Base-by-base conservation (phyloP, 805 yeast species). In the Kazachstania bromeliacearum region DNA sequence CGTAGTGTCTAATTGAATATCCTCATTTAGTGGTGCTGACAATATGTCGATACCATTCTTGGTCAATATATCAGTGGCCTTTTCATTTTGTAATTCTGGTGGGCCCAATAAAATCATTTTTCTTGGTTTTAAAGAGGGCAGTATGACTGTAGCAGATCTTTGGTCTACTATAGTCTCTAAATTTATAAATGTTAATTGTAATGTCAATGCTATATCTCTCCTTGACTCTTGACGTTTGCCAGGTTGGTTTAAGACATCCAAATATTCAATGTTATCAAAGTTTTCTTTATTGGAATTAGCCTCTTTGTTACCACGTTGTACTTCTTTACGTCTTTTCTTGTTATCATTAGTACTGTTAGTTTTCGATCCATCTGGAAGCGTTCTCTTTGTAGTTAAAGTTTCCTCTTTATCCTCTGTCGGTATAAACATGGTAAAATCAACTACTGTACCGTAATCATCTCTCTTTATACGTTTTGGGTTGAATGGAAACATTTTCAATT, bases 361-460 rank as follows among this genome's bases (percentile, higher is more conserved):
- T n/a, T n/a, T n/a, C n/a, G n/a, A n/a, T n/a, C n/a, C n/a, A n/a
- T n/a, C n/a, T n/a, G n/a, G n/a, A n/a, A n/a, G n/a, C n/a, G n/a
- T n/a, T n/a, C n/a, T n/a, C n/a, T n/a, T n/a, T n/a, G n/a, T n/a
- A n/a, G n/a, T n/a, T n/a, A n/a, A n/a, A n/a, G n/a, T n/a, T n/a
- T n/a, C n/a, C 18, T 41, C 47, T 19, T 36, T 49, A 26, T 51
- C 78, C 23, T 67, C 74, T 38, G 70, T 62, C 22, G 60, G 57
- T 12, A 66, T 70, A 49, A 78, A 81, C 46, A 79, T 80, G 26
- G 75, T 72, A 29, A 70, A 70, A 42, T 79, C 77, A 15, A 88
- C 77, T 2, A 78, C 60, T 38, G 75, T 79, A 21, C 99, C 99
- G 56, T 89, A 92, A 45, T 89, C 96, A 53, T 92, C 97, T 32